Base-by-base conservation (phyloP, 192 early-diverging fungal species). In the Glomus cerebriforme region DNA sequence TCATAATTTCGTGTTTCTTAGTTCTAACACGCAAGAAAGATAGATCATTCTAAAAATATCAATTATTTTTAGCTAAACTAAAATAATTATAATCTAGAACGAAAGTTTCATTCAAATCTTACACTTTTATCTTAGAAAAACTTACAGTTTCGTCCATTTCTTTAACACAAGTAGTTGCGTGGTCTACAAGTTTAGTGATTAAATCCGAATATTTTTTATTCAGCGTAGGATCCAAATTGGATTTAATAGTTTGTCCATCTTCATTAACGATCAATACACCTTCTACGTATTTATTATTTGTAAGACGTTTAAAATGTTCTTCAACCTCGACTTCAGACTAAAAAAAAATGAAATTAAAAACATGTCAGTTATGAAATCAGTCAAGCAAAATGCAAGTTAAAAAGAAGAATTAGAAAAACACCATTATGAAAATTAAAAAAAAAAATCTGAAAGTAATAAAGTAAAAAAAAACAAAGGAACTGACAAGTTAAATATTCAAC, bases 1-100 rank as follows among this genome's bases (percentile, higher is more conserved):
- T 90, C 95, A 99, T 97, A 64, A 99, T 94, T 81, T 99, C 97
- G 83, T 98, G 95, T 79, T 96, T 95, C 85, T 95, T 97, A 29
- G 95, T 95, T 39, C 97, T 87, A 65, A 99, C 92, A 72, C 97
- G 89, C 73, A 99, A 77, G 80, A 99, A 99, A 7, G 95, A 96
- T 73, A 99, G 83, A 62, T 98, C 97, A 80, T 99, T 96, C 92
- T 96, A 82, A 17, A 29, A 24, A 81, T 12, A 37, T 26, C 19
- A 39, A 13, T 43, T 73, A 68, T 47, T 12, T 37, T 31, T 27
- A n/a, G n/a, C n/a, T n/a, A n/a, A n/a, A n/a, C n/a, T n/a, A n/a
- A n/a, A n/a, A n/a, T 47, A 32, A 32, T 43, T 43, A 43, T 43
- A 43, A 39, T 9, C 9, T 39, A 39, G 7, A 39, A 39, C 7